phyloP scores from a whole-genome alignment of 352 stramenopile species.

The Phytophthora sansomeana region DNA sequence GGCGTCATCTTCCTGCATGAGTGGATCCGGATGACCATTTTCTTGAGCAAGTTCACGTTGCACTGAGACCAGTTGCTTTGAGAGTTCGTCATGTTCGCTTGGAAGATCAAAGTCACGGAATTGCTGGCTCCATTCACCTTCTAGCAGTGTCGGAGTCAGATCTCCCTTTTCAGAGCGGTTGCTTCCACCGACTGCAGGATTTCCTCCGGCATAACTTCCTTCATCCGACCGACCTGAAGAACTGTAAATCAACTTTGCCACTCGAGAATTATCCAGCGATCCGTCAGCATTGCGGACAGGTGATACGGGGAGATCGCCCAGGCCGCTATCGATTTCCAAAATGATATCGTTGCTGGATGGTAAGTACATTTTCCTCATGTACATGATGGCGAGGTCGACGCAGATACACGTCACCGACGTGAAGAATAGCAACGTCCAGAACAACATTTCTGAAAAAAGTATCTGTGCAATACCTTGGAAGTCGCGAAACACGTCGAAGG shows the following conservation, averaged over 20 bases:
- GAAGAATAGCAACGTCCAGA: constrained; percentile 75
- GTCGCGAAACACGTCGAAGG: constrained; percentile 78
- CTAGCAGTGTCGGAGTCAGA: constrained; percentile 58
- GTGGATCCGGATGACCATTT: constrained; percentile 71
- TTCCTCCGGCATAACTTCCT: constrained; percentile 23
- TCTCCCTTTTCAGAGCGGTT: constrained; percentile 42
- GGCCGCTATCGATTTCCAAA: constrained; percentile 80
- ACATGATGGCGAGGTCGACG: constrained; percentile 73
- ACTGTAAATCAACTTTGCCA: constrained; percentile 31
- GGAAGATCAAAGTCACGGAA: constrained; percentile 84
- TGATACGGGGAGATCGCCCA: constrained; percentile 45
- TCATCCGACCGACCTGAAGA: constrained; percentile 52
- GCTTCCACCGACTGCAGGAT: constrained; percentile 4
- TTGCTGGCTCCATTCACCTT: constrained; percentile 83
- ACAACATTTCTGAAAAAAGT: constrained; percentile 61
- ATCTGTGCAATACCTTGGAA: constrained; percentile 71
- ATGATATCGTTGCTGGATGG: constrained; percentile 88
- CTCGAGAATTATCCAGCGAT: constrained; percentile 19
- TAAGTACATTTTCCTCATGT: constrained; percentile 87
- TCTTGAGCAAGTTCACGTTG: constrained; percentile 79
- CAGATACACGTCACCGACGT: constrained; percentile 67
- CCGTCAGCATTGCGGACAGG: constrained; percentile 24
- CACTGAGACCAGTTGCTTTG: constrained; percentile 73
- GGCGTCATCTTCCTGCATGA: constrained; percentile 70
- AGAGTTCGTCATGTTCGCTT: constrained; percentile 80